Conservation (phyloP, 768 basidiomycete genomes). For the Fistulinella prunicolor region DNA sequence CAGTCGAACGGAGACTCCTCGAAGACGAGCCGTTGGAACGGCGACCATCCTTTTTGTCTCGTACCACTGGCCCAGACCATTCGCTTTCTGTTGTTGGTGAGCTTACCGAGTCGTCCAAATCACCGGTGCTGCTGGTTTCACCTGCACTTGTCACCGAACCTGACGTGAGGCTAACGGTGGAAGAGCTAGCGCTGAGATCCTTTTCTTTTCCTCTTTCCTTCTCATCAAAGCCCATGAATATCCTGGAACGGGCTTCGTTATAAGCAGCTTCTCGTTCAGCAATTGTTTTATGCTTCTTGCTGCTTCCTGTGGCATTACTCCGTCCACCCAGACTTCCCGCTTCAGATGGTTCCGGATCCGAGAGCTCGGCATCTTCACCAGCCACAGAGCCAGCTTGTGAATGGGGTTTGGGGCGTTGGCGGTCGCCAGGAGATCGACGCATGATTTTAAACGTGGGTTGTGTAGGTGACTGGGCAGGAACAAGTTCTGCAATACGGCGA, state of each 20-base stretch:
- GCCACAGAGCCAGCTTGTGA: conserved; percentile 73
- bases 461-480: conserved; percentile 65
- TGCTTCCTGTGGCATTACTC: conserved; percentile 58
- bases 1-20: conserved; percentile 55
- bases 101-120: conserved; percentile 65
- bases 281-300: conserved; percentile 73
- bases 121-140: conserved; percentile 59
- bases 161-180: conserved; percentile 66
- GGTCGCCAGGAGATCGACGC: conserved; percentile 60
- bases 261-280: conserved; percentile 90
- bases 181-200: conserved; percentile 74
- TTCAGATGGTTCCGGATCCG: conserved; percentile 78
- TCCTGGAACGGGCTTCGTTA: conserved; percentile 79
- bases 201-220: conserved; percentile 64
- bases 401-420: conserved; percentile 51
- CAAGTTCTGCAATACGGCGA: conserved; percentile 70
- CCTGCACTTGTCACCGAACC: conserved; percentile 59
- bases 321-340: conserved; percentile 72
- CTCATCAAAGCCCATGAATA: conserved; percentile 82
- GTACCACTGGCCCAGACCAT: conserved; percentile 60
- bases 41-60: conserved; percentile 55
- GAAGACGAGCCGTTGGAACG: conserved; percentile 58
- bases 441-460: conserved; percentile 89
- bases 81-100: conserved; percentile 81
- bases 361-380: conserved; percentile 73